These are phyloP conservation scores for Penicillium fimorum DNA, from an alignment of 495 filamentous ascomycete genomes.

Conservation along the genomic window DNA sequence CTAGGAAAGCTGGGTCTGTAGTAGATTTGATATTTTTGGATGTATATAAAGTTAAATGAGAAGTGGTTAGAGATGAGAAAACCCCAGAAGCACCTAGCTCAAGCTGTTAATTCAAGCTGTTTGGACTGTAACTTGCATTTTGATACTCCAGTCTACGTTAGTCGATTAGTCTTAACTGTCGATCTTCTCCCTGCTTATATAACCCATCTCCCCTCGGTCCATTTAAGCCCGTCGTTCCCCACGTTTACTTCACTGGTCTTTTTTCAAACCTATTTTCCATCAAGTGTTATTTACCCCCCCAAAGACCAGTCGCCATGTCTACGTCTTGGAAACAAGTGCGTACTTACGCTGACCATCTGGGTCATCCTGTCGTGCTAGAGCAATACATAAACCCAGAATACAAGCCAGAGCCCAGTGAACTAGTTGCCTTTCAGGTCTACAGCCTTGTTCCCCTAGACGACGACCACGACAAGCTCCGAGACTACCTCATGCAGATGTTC, in stretches of 20 bases:
- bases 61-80: too few relatives aligned
- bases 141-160: too few relatives aligned
- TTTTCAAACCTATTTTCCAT: conserved; percentile 7
- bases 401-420: neutral
- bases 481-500: conserved; percentile 19
- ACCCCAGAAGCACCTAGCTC: too few relatives aligned
- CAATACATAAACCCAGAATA: conserved; percentile 15
- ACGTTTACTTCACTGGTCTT: conserved; percentile 5
- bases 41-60: too few relatives aligned
- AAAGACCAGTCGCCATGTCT: too few relatives aligned
- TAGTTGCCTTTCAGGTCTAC: conserved; percentile 23
- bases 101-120: too few relatives aligned
- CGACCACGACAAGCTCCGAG: conserved; percentile 21
- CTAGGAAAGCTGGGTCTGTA: conserved; percentile 11
- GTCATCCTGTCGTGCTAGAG: conserved; percentile 19
- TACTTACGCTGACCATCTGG: conserved; percentile 18
- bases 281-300: neutral
- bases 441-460: conserved; percentile 23
- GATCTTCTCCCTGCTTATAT: neutral
- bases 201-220: neutral
- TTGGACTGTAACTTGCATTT: too few relatives aligned
- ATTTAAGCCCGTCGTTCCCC: conserved; percentile 5
- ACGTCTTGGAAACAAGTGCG: conserved; percentile 14
- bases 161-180: neutral
- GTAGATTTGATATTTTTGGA: conserved; percentile 7